phyloP scores from a whole-genome alignment of 345 rosid species.

The Eutrema yunnanense region DNA sequence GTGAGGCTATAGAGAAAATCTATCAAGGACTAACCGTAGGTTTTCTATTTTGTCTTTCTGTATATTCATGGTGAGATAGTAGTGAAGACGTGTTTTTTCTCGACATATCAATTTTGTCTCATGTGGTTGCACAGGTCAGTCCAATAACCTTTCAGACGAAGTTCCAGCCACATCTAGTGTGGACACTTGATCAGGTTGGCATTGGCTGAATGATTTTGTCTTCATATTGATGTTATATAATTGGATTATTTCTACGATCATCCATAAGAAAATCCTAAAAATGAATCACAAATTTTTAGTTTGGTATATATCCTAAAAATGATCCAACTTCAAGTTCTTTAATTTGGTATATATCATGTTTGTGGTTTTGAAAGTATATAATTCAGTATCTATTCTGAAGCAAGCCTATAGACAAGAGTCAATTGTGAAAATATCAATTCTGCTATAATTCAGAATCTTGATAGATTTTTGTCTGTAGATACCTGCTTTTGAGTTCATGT shows the following conservation, averaged over 20 bases:
- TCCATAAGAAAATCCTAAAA: too few species aligned
- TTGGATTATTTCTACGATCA: neutral
- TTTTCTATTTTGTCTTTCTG: neutral
- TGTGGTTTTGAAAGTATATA: neutral
- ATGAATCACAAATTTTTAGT: neutral
- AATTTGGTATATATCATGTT: neutral
- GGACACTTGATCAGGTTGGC: conserved; percentile 91
- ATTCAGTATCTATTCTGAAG: too few species aligned
- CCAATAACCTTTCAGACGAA: conserved; percentile 77
- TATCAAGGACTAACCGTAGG: conserved; percentile 74
- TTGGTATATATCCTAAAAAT: neutral
- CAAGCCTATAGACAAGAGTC: neutral
- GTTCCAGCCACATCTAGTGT: conserved; percentile 82
- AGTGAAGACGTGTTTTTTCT: neutral
- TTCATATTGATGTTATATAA: neutral
- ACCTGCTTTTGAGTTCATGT: too few species aligned
- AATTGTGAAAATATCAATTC: neutral
- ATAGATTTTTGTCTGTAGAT: neutral
- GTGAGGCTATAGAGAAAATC: conserved; percentile 90
- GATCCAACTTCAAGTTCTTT: neutral
- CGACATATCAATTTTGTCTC: neutral
- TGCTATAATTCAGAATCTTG: neutral
- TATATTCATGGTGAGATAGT: neutral
- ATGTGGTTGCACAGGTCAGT: conserved; percentile 48
- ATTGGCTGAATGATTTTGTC: neutral